These are phyloP conservation scores for Cardamine occulta DNA, from an alignment of 345 rosid genomes.

Conservation along the genomic window DNA sequence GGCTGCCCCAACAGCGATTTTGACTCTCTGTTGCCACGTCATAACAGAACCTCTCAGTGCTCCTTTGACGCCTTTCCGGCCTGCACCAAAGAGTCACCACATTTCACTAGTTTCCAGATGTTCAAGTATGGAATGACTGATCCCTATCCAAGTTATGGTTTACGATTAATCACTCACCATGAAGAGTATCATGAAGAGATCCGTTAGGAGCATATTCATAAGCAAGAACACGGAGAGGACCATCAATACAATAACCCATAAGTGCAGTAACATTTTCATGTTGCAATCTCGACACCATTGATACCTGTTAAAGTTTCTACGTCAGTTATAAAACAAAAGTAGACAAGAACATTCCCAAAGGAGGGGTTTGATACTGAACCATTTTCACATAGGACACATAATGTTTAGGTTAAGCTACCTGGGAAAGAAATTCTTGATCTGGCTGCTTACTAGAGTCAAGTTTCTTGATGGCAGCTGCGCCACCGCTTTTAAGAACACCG, in stretches of 20 bases:
- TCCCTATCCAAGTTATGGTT: slow-evolving; percentile 9
- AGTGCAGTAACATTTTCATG: slow-evolving; percentile 74
- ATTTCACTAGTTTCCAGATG: slow-evolving; percentile 9
- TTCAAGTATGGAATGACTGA: slow-evolving; percentile 1
- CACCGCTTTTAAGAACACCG: slow-evolving; percentile 67
- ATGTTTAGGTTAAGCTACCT: slow-evolving; percentile 49
- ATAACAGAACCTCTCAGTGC: slow-evolving; percentile 81
- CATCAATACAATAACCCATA: slow-evolving; percentile 83
- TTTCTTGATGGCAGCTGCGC: slow-evolving; percentile 74
- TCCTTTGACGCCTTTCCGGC: slow-evolving; percentile 88
- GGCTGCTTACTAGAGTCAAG: slow-evolving; percentile 92
- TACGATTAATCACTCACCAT: slow-evolving; percentile 53
- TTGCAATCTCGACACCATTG: slow-evolving; percentile 81
- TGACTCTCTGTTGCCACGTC: slow-evolving; percentile 91
- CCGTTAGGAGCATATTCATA: slow-evolving; percentile 89
- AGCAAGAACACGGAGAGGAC: slow-evolving; percentile 76
- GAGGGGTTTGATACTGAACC: neutral
- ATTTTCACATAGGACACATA: neutral
- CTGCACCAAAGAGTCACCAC: slow-evolving; percentile 44
- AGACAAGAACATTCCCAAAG: slow-evolving; percentile 5
- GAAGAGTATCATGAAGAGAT: slow-evolving; percentile 86
- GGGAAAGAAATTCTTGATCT: slow-evolving; percentile 82
- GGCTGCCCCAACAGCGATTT: slow-evolving; percentile 90
- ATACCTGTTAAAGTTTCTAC: slow-evolving; percentile 52
- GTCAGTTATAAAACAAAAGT: neutral